A percentile compares a stretch with the other conserved stretches of the same genome.
phyloP scores from a whole-genome alignment of 2,329 filamentous ascomycete species.

The Amauroascus verrucosus region DNA sequence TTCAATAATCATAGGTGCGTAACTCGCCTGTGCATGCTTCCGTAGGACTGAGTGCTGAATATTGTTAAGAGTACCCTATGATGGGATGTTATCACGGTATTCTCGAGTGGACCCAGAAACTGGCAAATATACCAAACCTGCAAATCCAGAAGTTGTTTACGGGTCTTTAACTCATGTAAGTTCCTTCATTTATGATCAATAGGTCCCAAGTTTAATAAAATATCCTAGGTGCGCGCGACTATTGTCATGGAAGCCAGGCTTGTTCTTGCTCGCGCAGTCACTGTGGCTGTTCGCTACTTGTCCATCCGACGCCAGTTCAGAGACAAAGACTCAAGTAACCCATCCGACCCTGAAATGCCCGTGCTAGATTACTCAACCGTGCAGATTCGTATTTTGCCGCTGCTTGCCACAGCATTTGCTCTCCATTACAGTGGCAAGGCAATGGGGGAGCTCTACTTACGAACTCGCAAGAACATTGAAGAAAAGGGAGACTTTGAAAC shows the following conservation, averaged over 20 bases:
- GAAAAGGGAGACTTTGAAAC: slow-evolving; percentile 39
- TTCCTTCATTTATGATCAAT: background rate
- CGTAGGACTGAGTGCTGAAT: background rate
- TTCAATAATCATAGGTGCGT: slow-evolving; percentile 14
- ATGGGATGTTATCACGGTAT: slow-evolving; percentile 15
- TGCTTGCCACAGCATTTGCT: slow-evolving; percentile 45
- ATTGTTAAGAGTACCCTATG: slow-evolving; percentile 10
- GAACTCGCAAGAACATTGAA: slow-evolving; percentile 39
- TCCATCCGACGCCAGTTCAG: slow-evolving; percentile 42
- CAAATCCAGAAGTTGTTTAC: slow-evolving; percentile 16
- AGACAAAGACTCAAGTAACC: slow-evolving; percentile 36
- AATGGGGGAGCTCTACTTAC: slow-evolving; percentile 42
- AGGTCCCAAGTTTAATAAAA: background rate
- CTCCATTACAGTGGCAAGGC: slow-evolving; percentile 37
- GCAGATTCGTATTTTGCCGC: slow-evolving; percentile 44
- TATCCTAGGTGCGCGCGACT: slow-evolving; percentile 17
- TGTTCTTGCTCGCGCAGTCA: slow-evolving; percentile 44
- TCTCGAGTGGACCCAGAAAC: slow-evolving; percentile 15
- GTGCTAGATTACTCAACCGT: slow-evolving; percentile 47
- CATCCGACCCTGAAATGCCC: slow-evolving; percentile 32
- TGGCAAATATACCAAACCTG: slow-evolving; percentile 14
- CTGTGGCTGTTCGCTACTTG: slow-evolving; percentile 43
- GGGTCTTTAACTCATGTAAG: slow-evolving; percentile 15
- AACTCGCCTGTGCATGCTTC: background rate
- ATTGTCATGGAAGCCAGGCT: slow-evolving; percentile 40